These are phyloP conservation scores for Botrytis fragariae DNA, from an alignment of 2,329 filamentous ascomycete genomes.

Conservation along the genomic window DNA sequence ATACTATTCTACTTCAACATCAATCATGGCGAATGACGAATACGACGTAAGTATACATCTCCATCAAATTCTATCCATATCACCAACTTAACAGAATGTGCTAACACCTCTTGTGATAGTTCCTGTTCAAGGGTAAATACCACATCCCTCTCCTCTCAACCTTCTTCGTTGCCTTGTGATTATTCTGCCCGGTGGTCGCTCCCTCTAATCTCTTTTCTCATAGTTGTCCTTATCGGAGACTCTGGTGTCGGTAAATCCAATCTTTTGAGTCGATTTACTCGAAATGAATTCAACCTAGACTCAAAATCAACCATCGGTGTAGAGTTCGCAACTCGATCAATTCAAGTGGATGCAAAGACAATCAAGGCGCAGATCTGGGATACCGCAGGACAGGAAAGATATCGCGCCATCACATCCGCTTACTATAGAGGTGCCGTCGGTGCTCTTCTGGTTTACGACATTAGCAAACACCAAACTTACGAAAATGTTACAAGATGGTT, in stretches of 20 bases:
- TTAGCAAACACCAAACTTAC: slow-evolving; percentile 99
- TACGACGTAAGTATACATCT: slow-evolving; percentile 79
- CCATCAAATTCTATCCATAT: not conserved
- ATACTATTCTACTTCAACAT: slow-evolving; percentile 34
- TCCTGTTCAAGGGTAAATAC: slow-evolving; percentile 91
- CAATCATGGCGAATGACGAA: slow-evolving; percentile 97
- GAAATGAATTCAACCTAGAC: slow-evolving; percentile 99
- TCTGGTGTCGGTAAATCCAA: slow-evolving; percentile 99
- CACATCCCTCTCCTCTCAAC: slow-evolving; percentile 23
- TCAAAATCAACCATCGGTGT: slow-evolving; percentile 99
- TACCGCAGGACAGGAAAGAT: slow-evolving; percentile 97
- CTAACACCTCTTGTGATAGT: slow-evolving; percentile 55
- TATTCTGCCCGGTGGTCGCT: slow-evolving; percentile 38
- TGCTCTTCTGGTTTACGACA: slow-evolving; percentile 97
- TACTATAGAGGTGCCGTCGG: slow-evolving; percentile 98
- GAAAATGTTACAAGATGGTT: slow-evolving; percentile 99
- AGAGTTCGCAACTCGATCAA: slow-evolving; percentile 97
- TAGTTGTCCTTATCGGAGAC: slow-evolving; percentile 98
- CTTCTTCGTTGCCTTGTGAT: slow-evolving; percentile 29
- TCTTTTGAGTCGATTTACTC: slow-evolving; percentile 97
- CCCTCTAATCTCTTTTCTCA: slow-evolving; percentile 26
- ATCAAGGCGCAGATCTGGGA: slow-evolving; percentile 99
- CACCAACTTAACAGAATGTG: slow-evolving; percentile 23
- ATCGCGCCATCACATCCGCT: slow-evolving; percentile 97
- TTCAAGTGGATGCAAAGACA: slow-evolving; percentile 98